These are phyloP conservation scores for Thozetella sp. DNA, from an alignment of 495 filamentous ascomycete species.

Conservation along the genomic window DNA sequence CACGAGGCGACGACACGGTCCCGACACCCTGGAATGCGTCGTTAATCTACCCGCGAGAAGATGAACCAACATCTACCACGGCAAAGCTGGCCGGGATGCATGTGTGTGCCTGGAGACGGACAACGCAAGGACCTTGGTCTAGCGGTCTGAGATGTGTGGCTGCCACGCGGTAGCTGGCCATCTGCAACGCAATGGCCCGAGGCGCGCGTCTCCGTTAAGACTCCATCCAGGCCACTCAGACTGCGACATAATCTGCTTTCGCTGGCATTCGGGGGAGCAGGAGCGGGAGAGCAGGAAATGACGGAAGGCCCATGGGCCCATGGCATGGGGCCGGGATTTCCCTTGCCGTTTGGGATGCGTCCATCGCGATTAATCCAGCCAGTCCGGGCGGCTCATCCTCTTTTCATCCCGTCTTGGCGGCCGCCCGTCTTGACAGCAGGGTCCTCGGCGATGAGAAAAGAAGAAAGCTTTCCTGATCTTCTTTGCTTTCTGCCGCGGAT, in stretches of 20 bases:
- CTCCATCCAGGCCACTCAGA: too few relatives aligned
- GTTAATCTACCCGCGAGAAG: too few relatives aligned
- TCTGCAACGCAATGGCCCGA: background rate
- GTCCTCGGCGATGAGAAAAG: too few relatives aligned
- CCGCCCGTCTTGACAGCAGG: background rate
- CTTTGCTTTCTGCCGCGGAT: too few relatives aligned
- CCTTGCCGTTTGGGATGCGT: slow-evolving; percentile 5
- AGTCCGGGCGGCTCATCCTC: background rate
- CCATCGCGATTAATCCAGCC: background rate
- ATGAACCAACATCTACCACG: background rate
- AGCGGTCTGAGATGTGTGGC: too few relatives aligned
- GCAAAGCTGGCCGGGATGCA: background rate
- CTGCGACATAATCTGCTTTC: too few relatives aligned
- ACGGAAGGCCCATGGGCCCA: slow-evolving; percentile 5
- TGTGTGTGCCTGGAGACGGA: too few relatives aligned
- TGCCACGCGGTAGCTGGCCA: background rate
- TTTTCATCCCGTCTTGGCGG: background rate
- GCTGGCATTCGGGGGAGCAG: background rate
- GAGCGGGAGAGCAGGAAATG: background rate
- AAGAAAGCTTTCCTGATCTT: too few relatives aligned
- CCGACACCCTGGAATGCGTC: too few relatives aligned
- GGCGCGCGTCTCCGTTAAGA: too few relatives aligned
- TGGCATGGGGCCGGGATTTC: slow-evolving; percentile 3
- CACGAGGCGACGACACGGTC: too few relatives aligned
- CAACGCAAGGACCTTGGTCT: too few relatives aligned